phyloP scores from a whole-genome alignment of 225 moss, liverwort and hornwort genomes.

The Pseudisothecium myosuroides region DNA sequence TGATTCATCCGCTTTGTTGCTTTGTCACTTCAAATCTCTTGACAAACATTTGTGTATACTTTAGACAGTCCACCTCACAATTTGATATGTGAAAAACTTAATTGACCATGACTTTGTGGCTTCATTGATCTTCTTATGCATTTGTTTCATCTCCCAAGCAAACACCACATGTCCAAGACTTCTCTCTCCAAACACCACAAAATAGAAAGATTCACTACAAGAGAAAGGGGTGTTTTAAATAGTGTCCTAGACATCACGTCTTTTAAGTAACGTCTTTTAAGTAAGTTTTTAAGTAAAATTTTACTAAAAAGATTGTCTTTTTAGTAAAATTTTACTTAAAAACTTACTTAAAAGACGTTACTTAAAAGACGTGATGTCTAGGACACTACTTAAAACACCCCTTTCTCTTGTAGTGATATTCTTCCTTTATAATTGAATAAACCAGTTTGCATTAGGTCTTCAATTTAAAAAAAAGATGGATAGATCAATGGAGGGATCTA shows the following conservation, averaged over 20 bases:
- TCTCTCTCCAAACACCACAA: rapidly evolving
- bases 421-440: background rate
- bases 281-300: no score
- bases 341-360: no score
- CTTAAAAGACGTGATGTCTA: no score
- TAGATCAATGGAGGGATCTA: rapidly evolving
- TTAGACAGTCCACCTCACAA: background rate
- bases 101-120: background rate
- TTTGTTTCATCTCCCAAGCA: background rate
- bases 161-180: background rate
- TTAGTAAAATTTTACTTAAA: no score
- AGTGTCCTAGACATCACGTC: no score
- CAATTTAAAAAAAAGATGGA: background rate
- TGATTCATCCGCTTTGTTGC: background rate
- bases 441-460: background rate
- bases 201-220: background rate
- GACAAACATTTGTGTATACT: background rate
- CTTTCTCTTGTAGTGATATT: no score
- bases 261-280: no score
- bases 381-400: no score
- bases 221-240: no score
- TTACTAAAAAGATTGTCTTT: no score
- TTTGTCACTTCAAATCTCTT: background rate
- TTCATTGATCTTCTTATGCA: background rate
- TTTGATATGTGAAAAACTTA: background rate